These are phyloP conservation scores for Zancudomyces culisetae DNA, from an alignment of 371 early-diverging fungal genomes.

Conservation along the genomic window DNA sequence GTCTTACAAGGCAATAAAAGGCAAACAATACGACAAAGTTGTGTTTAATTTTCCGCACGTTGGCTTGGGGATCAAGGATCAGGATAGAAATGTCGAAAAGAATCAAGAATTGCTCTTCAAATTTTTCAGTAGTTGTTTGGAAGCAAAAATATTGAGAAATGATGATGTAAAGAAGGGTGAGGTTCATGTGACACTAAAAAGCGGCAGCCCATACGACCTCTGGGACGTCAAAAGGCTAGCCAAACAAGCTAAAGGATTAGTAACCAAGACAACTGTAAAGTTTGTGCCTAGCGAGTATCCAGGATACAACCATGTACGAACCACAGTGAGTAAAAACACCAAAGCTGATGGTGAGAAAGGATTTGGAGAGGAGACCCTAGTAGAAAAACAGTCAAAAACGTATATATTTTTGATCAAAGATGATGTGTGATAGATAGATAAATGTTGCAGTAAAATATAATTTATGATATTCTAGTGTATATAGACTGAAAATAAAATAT, in stretches of 20 bases:
- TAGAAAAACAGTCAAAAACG: too few species aligned
- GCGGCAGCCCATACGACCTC: conserved; percentile 64
- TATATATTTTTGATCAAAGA: too few species aligned
- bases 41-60: conserved; percentile 94
- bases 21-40: conserved; percentile 46
- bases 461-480: too few species aligned
- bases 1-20: conserved; percentile 32
- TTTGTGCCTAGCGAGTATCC: conserved; percentile 56
- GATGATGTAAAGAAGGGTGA: conserved; percentile 28
- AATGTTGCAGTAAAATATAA: too few species aligned
- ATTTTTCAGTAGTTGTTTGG: conserved; percentile 31
- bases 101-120: conserved; percentile 58
- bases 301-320: conserved; percentile 83
- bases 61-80: conserved; percentile 85
- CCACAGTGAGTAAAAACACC: conserved; percentile 10
- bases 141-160: neutral
- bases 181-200: conserved; percentile 66
- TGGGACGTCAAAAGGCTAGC: conserved; percentile 72
- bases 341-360: neutral
- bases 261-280: conserved; percentile 29
- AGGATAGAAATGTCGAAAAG: conserved; percentile 58
- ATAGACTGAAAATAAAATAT: too few species aligned
- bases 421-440: too few species aligned
- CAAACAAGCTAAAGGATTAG: conserved; percentile 32
- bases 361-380: neutral